Evolutionary conservation across 2,329 filamentous ascomycete species (phyloP).

Genomic region (Periconia macrospinosa): DNA sequence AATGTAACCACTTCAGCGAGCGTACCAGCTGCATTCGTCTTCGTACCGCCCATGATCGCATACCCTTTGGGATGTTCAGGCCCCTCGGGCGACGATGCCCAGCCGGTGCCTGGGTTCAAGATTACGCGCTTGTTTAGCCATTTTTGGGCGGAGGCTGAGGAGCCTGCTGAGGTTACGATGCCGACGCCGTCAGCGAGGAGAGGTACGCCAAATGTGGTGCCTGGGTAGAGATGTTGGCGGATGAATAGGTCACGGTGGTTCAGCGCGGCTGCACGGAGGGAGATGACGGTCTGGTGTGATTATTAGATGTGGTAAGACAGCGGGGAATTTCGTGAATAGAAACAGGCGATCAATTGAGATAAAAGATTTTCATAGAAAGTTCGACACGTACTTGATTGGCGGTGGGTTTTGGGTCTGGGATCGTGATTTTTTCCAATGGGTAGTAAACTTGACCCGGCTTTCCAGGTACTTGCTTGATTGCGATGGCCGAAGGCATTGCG

Average conservation of each 20-base stretch:
- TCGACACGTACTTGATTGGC: constrained; percentile 29
- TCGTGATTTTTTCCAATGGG: constrained; percentile 51
- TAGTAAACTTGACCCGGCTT: constrained; percentile 90
- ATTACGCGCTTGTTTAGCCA: constrained; percentile 73
- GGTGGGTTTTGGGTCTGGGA: constrained; percentile 28
- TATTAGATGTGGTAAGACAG: constrained; percentile 32
- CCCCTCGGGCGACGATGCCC: constrained; percentile 70
- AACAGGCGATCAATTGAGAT: background rate
- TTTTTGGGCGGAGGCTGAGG: constrained; percentile 53
- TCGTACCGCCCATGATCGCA: constrained; percentile 70
- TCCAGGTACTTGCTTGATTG: constrained; percentile 70
- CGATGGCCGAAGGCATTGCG: constrained; percentile 58
- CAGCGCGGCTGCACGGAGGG: constrained; percentile 76
- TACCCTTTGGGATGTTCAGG: constrained; percentile 68
- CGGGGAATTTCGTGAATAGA: background rate
- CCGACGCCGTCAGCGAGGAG: constrained; percentile 84
- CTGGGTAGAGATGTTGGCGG: constrained; percentile 88
- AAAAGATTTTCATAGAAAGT: too few relatives aligned
- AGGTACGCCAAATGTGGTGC: constrained; percentile 75
- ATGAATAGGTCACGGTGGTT: constrained; percentile 97
- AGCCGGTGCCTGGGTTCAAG: constrained; percentile 76
- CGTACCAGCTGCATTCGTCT: constrained; percentile 66
- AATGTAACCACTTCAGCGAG: constrained; percentile 74
- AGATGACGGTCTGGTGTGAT: constrained; percentile 69
- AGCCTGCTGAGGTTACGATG: constrained; percentile 67